Base-by-base conservation (phyloP, 768 basidiomycete species). In the Leccinum longicurvipes region DNA sequence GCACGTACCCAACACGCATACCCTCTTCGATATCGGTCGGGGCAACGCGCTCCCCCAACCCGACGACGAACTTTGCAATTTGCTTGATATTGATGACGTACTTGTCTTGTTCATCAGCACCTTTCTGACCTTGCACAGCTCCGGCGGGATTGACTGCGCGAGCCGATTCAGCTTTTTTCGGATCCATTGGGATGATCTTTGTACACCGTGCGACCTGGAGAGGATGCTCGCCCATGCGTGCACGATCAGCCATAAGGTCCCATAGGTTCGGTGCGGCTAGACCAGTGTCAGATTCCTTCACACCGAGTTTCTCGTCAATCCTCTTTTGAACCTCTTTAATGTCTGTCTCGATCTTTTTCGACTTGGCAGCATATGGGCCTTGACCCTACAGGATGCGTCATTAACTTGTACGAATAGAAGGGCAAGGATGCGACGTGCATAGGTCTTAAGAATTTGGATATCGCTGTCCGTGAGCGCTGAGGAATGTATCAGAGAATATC, bases 61-160 rank as follows among this genome's bases (percentile, higher is more conserved):
- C 97, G 42, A 99, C 97, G 10, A 99, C 97, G 69, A 98, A 98
- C 75, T 99, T 99, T 9, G 97, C 97, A 68, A 98, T 97, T 76
- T 99, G 97, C 72, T 98, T 97, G 74, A 99, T 95, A 71, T 96
- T 97, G 74, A 99, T 98, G 65, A 99, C 93, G 74, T 99, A 98
- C 75, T 98, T 95, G 76, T 98, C 96, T 67, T 96, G 93, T 71
- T 98, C 97, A 68, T 98, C 97, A 19, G 96, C 97, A 60, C 95
- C 94, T 72, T 96, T 97, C 76, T 92, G 88, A 4, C 93, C 90
- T 72, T 92, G 89, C 4, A 77, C 71, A 10, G 85, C 89, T 54
- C 91, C 90, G 14, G 79, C 75, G 3, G 90, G 84, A 58, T 94
- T 92, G 54, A 93, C 83, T 6, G 89, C 79, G 52, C 82, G 83